Conservation (phyloP, 2,329 filamentous ascomycete genomes). For the Ophiosphaerella herpotricha region DNA sequence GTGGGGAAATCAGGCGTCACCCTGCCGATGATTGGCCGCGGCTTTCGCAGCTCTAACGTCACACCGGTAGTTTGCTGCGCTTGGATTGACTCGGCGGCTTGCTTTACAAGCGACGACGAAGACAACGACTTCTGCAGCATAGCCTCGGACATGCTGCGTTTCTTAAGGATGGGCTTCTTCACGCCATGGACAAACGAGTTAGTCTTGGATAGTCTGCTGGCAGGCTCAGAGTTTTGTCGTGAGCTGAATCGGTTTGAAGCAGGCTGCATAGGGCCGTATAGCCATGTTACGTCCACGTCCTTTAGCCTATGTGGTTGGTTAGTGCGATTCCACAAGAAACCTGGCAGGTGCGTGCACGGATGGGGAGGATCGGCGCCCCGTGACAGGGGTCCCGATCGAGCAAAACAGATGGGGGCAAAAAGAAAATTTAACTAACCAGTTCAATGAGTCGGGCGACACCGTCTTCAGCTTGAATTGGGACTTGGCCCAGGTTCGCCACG, state of each 20-base stretch:
- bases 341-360: constrained; percentile 26
- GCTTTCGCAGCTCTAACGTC: constrained; percentile 52
- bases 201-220: constrained; percentile 62
- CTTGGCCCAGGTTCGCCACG: constrained; percentile 97
- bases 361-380: constrained; percentile 32
- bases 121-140: constrained; percentile 91
- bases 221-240: constrained; percentile 54
- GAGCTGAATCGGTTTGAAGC: constrained; percentile 62
- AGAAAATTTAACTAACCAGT: constrained; percentile 69
- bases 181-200: constrained; percentile 66
- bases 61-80: constrained; percentile 72
- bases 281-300: constrained; percentile 95
- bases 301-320: constrained; percentile 71
- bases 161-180: constrained; percentile 94
- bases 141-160: constrained; percentile 92
- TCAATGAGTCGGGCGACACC: constrained; percentile 86
- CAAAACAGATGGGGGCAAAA: no score
- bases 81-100: constrained; percentile 83
- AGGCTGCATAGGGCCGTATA: constrained; percentile 90
- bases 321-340: constrained; percentile 24
- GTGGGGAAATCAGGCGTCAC: constrained; percentile 71
- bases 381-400: constrained; percentile 28
- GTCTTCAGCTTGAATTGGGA: constrained; percentile 85
- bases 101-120: constrained; percentile 84
- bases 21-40: constrained; percentile 62